Base-by-base conservation (phyloP, 169 alveolate species). In the Cryptosporidium tyzzeri region DNA sequence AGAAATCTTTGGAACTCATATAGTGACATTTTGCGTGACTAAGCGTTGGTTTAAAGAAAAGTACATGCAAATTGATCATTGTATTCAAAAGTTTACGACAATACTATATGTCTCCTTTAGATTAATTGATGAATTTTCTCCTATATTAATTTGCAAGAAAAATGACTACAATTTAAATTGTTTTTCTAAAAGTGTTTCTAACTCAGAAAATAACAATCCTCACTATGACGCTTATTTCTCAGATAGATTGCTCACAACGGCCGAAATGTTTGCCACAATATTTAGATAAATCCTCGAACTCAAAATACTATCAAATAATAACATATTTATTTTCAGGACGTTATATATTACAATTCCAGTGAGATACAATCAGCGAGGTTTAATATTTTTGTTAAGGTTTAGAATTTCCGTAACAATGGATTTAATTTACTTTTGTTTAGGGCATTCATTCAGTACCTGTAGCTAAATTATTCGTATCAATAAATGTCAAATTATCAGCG, bases 191-290 rank as follows among this genome's bases (percentile, higher is more conserved):
- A 37, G 10, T 41, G 0, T n/a, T 7, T 33, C 31, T 9, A 12
- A 21, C n/a, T 33, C 23, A 44, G 51, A 67, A 3, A 44, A 62
- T 5, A 53, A 80, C 23, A n/a, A 59, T n/a, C 29, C 23, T 31
- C 44, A 9, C 5, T 48, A 71, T 21, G 80, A 80, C 16, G 10
- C 23, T 31, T 35, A 80, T 31, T 18, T 41, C 1, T 61, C 62
- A 7, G 53, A 59, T 12, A 59, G 80, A 80, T 18, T 80, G 39
- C 16, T 41, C 21, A 39, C 45, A 41, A 59, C 75, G 14, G 44
- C 80, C 16, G 89, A 80, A 45, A n/a, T 65, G 33, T 80, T 80
- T 35, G 89, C 89, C 7, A 45, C 74, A 29, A 80, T 80, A 23
- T 80, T 80, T 59, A 62, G 48, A 80, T 67, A 55, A n/a, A 55